Conservation (phyloP, 2,329 filamentous ascomycete genomes). For the Pseudocercospora musae region DNA sequence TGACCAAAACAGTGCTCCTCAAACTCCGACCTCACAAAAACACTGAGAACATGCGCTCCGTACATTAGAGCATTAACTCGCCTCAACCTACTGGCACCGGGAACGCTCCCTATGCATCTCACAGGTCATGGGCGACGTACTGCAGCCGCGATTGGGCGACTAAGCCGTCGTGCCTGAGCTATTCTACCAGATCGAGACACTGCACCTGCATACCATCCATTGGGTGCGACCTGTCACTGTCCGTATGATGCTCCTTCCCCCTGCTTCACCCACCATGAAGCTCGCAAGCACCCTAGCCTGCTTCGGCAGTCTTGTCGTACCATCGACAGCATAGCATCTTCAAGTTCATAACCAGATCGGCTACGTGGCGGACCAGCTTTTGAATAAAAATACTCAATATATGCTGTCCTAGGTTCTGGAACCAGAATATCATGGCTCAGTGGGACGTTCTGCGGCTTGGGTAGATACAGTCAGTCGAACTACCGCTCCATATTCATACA, state of each 20-base stretch:
- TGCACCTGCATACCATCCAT: background rate
- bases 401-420: slow-evolving; percentile 38
- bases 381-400: slow-evolving; percentile 33
- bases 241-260: background rate
- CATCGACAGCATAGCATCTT: slow-evolving; percentile 7
- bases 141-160: background rate
- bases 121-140: background rate
- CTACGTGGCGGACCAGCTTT: slow-evolving; percentile 39
- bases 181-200: background rate
- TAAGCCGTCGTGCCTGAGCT: background rate
- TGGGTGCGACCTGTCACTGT: background rate
- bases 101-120: background rate
- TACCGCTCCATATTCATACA: slow-evolving; percentile 41
- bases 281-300: background rate
- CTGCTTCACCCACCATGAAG: background rate
- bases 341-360: slow-evolving; percentile 42
- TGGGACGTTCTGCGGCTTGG: slow-evolving; percentile 41
- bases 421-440: slow-evolving; percentile 40
- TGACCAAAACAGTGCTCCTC: background rate
- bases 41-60: background rate
- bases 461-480: slow-evolving; percentile 39
- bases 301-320: background rate
- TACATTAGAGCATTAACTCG: background rate
- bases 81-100: background rate
- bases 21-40: background rate